Conservation (phyloP, 2,329 filamentous ascomycete genomes). For the Xylaria sp. region DNA sequence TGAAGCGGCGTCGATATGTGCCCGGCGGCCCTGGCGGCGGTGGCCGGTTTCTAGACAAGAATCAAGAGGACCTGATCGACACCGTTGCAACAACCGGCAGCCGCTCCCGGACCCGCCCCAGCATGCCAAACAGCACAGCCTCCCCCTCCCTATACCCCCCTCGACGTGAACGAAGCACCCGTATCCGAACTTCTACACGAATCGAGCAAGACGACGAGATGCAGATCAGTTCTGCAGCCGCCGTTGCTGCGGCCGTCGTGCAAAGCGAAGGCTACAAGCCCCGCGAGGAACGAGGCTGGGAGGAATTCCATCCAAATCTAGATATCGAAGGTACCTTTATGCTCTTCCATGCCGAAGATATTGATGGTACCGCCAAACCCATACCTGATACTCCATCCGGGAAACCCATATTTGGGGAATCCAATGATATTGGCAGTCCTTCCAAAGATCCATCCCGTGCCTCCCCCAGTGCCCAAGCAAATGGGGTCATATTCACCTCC, state of each 20-base stretch:
- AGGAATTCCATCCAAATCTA: conserved; percentile 95
- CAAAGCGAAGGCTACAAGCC: conserved; percentile 98
- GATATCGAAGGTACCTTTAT: conserved; percentile 86
- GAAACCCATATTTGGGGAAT: conserved; percentile 52
- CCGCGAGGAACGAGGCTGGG: conserved; percentile 94
- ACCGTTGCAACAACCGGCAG: conserved; percentile 61
- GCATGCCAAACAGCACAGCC: conserved; percentile 62
- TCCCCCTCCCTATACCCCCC: conserved; percentile 61
- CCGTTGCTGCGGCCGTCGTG: conserved; percentile 85
- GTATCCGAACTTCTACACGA: conserved; percentile 65
- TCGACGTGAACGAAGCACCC: conserved; percentile 67
- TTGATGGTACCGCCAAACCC: conserved; percentile 76
- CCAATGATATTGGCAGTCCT: conserved; percentile 59
- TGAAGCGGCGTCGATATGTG: conserved; percentile 80
- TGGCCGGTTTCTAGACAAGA: conserved; percentile 82
- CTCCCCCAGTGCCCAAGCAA: conserved; percentile 55
- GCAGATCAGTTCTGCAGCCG: conserved; percentile 87
- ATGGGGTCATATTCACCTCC: conserved; percentile 46
- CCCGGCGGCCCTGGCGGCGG: conserved; percentile 89
- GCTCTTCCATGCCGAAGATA: conserved; percentile 83
- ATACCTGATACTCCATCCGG: conserved; percentile 52
- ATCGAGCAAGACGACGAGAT: conserved; percentile 67
- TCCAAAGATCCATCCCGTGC: conserved; percentile 58
- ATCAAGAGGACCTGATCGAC: conserved; percentile 69
- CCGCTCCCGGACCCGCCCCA: conserved; percentile 62